Evolutionary conservation across 179 eudicot genomes (phyloP), one percentile per base, ranked within the genome.

Genomic region (Camellia oleifera): DNA sequence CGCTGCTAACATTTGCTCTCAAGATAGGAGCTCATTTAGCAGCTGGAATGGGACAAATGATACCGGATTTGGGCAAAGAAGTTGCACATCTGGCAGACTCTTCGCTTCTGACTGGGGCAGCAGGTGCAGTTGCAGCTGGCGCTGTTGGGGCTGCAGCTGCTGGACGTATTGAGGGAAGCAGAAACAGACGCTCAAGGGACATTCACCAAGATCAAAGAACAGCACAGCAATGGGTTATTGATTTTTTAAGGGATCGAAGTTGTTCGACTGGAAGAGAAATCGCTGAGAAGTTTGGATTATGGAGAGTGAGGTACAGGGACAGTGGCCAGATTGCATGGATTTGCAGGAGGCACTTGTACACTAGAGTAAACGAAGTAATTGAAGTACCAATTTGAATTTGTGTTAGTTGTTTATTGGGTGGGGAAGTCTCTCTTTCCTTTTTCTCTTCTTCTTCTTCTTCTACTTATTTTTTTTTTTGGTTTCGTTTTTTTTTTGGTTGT

Each of bases 161-260:
- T 17, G 88, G 84, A 26, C 67, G 58, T 2, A 20, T 86, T 56
- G 90, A 85, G 26, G 83, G 88, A 13, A 80, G 82, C 70, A 82
- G 88, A 78, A 82, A 77, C 56, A 88, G 91, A 83, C 80, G 83
- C 15, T 77, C 93, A 45, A 87, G 92, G 75, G 91, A 93, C 79
- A 82, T 89, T 69, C 88, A 91, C 66, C 93, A 94, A 79, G 98
- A 96, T 68, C 94, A 85, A 77, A 89, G 81, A 80, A 87, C 92
- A 68, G 99, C 99, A 63, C 99, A 96, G 78, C 98, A 94, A 79
- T 96, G 99, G 99, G 85, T 96, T 63, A 71, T 96, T 56, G 99
- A 96, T 65, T 96, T 92, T 82, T 79, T 96, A 74, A 92, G 99
- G 85, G 97, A 94, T 10, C 85, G 86, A 53, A 81, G 82, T 70